Percentiles rank a stretch among this genome's conserved stretches.
Evolutionary conservation across 768 basidiomycete genomes (phyloP).

Genomic region (Kwoniella sp.): DNA sequence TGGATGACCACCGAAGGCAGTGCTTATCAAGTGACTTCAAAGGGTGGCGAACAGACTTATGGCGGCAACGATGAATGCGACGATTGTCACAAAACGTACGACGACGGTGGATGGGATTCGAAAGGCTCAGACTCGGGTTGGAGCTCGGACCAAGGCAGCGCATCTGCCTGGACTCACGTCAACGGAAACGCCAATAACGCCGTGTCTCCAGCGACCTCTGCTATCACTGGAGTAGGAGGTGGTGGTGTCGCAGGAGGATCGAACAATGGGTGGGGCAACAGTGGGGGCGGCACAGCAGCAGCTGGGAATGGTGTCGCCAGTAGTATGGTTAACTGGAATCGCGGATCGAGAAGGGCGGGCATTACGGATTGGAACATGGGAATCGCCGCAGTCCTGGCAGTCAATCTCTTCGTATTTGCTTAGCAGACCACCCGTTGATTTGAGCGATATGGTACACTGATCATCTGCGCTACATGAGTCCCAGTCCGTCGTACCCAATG

Average conservation of each 20-base stretch:
- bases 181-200: conserved; percentile 14
- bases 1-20: conserved; percentile 27
- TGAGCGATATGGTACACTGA: neutral
- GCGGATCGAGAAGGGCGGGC: neutral
- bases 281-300: neutral
- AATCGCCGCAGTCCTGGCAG: neutral
- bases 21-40: conserved; percentile 11
- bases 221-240: neutral
- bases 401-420: neutral
- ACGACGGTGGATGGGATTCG: neutral
- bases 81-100: neutral
- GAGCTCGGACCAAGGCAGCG: neutral
- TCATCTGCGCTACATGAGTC: no score
- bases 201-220: neutral
- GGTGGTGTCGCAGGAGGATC: neutral
- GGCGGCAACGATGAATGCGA: conserved; percentile 7
- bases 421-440: conserved; percentile 5
- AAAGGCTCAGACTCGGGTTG: neutral
- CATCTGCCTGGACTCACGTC: conserved; percentile 24
- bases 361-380: neutral
- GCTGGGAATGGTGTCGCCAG: conserved; percentile 2
- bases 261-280: conserved; percentile 8
- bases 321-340: conserved; percentile 14
- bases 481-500: no score
- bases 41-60: conserved; percentile 5